Conservation (phyloP, 2,329 filamentous ascomycete species). For the Pochonia chlamydosporia region DNA sequence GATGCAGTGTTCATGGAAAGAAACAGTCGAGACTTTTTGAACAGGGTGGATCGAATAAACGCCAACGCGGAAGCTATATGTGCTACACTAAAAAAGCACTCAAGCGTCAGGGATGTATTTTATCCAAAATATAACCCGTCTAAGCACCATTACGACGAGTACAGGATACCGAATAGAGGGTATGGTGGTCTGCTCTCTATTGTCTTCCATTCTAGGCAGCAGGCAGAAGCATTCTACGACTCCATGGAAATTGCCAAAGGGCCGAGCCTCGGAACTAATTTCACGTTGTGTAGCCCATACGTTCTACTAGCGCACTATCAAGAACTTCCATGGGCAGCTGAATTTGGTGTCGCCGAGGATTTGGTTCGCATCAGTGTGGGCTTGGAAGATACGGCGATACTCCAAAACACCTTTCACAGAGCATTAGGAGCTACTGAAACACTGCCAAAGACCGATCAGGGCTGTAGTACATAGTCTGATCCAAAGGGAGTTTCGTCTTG, state of each 20-base stretch:
- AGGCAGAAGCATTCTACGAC: constrained; percentile 81
- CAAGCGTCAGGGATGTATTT: constrained; percentile 68
- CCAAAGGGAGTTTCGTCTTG: too few relatives aligned
- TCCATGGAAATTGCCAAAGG: constrained; percentile 83
- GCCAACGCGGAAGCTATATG: constrained; percentile 79
- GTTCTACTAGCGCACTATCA: constrained; percentile 86
- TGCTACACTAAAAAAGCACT: constrained; percentile 56
- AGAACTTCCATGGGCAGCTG: constrained; percentile 84
- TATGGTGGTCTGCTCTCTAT: constrained; percentile 88
- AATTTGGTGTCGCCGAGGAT: constrained; percentile 74
- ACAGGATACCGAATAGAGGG: constrained; percentile 65
- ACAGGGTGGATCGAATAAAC: constrained; percentile 79
- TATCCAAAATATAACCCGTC: constrained; percentile 80
- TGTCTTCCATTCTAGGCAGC: constrained; percentile 63
- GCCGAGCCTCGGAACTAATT: constrained; percentile 92
- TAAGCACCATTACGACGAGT: constrained; percentile 69
- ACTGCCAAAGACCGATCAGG: background rate
- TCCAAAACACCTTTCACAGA: constrained; percentile 57
- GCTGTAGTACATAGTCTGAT: background rate
- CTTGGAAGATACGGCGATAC: constrained; percentile 66
- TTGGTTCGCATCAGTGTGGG: constrained; percentile 86
- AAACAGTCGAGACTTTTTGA: constrained; percentile 88
- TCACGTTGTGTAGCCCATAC: constrained; percentile 87
- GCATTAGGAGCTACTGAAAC: constrained; percentile 58
- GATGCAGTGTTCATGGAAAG: constrained; percentile 92